A percentile compares a stretch with the other conserved stretches of the same genome.
Conservation (phyloP, 108 stramenopile species). For the Nannochloropsis granulata region DNA sequence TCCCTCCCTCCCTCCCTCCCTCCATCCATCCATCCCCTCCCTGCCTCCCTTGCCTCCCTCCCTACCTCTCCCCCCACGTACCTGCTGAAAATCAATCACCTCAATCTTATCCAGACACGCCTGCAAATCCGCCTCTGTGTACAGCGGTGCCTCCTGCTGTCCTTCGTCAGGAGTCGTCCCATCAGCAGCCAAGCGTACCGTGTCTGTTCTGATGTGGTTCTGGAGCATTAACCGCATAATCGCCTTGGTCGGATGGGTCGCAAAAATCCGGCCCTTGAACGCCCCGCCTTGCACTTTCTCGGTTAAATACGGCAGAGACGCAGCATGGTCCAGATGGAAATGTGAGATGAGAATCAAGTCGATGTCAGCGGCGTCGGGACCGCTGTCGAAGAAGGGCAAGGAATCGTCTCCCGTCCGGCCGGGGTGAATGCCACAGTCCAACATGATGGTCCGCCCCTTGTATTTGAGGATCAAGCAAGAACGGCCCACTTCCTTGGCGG, state of each 20-base stretch:
- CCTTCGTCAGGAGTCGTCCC: not conserved
- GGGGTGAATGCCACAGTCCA: slow-evolving; percentile 98
- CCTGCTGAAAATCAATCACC: slow-evolving; percentile 86
- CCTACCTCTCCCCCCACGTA: slow-evolving; percentile 17
- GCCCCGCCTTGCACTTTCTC: slow-evolving; percentile 46
- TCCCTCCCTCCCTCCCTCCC: not conserved
- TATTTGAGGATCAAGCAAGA: slow-evolving; percentile 83
- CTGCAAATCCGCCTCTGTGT: slow-evolving; percentile 74
- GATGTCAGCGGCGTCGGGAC: slow-evolving; percentile 62
- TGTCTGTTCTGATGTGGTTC: slow-evolving; percentile 53
- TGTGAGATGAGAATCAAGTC: slow-evolving; percentile 80
- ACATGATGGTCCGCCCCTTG: slow-evolving; percentile 73
- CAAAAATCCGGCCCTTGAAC: slow-evolving; percentile 41
- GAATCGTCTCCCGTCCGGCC: slow-evolving; percentile 81
- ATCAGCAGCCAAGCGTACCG: not conserved
- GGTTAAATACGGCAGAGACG: slow-evolving; percentile 90
- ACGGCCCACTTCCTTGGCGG: slow-evolving; percentile 91
- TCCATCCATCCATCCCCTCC: not conserved
- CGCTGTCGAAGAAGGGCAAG: slow-evolving; percentile 41
- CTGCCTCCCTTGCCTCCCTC: not conserved
- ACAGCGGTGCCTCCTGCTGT: slow-evolving; percentile 30
- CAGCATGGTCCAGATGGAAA: slow-evolving; percentile 97
- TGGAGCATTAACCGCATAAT: slow-evolving; percentile 76
- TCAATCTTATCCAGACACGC: slow-evolving; percentile 84
- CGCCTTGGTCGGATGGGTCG: slow-evolving; percentile 97